These are phyloP conservation scores for Iris pallida DNA, from an alignment of 116 monocot species.

Conservation along the genomic window DNA sequence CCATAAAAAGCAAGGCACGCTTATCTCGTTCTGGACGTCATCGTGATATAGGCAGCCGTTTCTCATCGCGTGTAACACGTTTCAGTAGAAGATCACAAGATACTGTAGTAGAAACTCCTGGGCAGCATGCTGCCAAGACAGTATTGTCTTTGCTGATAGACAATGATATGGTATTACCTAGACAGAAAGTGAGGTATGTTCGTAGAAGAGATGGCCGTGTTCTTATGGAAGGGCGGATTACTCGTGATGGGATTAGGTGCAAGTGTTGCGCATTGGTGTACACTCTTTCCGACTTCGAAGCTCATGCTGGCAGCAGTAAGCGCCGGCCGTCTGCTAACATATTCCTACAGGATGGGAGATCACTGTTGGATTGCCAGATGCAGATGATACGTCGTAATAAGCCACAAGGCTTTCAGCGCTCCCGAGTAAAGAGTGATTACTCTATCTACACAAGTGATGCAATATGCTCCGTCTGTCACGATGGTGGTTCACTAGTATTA, in stretches of 20 bases:
- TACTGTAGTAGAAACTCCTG: neutral
- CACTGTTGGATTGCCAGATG: slow-evolving; percentile 30
- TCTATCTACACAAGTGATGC: slow-evolving; percentile 18
- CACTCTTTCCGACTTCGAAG: slow-evolving; percentile 25
- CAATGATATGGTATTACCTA: slow-evolving; percentile 26
- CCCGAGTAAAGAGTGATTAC: slow-evolving; percentile 18
- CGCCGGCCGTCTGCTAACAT: slow-evolving; percentile 24
- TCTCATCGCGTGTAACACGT: neutral
- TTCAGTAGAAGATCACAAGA: slow-evolving; percentile 21
- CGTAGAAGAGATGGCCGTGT: slow-evolving; percentile 13
- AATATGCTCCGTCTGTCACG: slow-evolving; percentile 36
- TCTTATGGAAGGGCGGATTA: slow-evolving; percentile 27
- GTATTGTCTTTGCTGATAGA: slow-evolving; percentile 37
- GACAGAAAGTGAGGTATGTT: slow-evolving; percentile 29
- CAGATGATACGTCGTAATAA: slow-evolving; percentile 16
- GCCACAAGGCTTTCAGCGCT: slow-evolving; percentile 5
- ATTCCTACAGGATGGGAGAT: slow-evolving; percentile 35
- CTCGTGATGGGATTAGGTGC: slow-evolving; percentile 39
- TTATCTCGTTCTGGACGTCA: neutral
- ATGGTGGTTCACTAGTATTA: slow-evolving; percentile 35
- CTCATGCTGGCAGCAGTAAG: slow-evolving; percentile 29
- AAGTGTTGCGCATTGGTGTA: slow-evolving; percentile 32
- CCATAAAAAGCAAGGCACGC: neutral
- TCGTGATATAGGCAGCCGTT: neutral
- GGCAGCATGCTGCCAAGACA: slow-evolving; percentile 18